Percentiles rank a stretch among this genome's conserved stretches.
Evolutionary conservation across 768 basidiomycete species (phyloP).

Genomic region (Rhodocollybia butyracea): DNA sequence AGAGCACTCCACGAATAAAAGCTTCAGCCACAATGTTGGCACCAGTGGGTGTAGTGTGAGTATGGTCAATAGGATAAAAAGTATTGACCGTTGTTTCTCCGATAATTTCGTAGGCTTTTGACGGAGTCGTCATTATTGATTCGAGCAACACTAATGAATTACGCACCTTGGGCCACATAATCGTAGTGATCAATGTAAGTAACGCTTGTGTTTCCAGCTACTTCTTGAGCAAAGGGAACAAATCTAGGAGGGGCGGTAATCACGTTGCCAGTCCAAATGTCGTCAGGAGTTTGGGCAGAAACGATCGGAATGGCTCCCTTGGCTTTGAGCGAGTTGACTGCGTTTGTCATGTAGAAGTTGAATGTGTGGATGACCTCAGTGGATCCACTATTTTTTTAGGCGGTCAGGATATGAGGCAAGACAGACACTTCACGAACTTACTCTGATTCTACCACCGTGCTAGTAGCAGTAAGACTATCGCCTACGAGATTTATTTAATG

Average conservation of each 20-base stretch:
- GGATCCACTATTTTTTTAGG: slow-evolving; percentile 31
- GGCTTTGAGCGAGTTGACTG: slow-evolving; percentile 35
- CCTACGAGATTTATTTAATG: neutral
- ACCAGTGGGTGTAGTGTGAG: slow-evolving; percentile 40
- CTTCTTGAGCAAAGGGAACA: slow-evolving; percentile 39
- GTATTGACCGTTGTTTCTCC: slow-evolving; percentile 33
- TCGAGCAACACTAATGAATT: too few species aligned
- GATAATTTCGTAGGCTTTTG: slow-evolving; percentile 34
- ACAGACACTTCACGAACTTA: slow-evolving; percentile 15
- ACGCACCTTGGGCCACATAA: slow-evolving; percentile 41
- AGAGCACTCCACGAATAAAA: slow-evolving; percentile 43
- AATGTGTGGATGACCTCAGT: slow-evolving; percentile 40
- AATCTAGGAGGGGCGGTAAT: slow-evolving; percentile 39
- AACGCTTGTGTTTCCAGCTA: slow-evolving; percentile 32
- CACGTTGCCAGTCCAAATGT: slow-evolving; percentile 35
- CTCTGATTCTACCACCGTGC: slow-evolving; percentile 32
- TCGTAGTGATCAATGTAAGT: slow-evolving; percentile 45
- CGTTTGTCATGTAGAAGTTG: slow-evolving; percentile 42
- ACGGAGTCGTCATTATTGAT: too few species aligned
- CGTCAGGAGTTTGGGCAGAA: slow-evolving; percentile 45
- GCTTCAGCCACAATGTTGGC: slow-evolving; percentile 46
- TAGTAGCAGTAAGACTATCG: slow-evolving; percentile 32
- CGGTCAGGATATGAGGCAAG: neutral
- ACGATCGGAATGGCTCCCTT: slow-evolving; percentile 48
- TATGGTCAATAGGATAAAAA: slow-evolving; percentile 45